Base-by-base conservation (phyloP, 2,329 filamentous ascomycete genomes). In the Aureobasidium sp. region DNA sequence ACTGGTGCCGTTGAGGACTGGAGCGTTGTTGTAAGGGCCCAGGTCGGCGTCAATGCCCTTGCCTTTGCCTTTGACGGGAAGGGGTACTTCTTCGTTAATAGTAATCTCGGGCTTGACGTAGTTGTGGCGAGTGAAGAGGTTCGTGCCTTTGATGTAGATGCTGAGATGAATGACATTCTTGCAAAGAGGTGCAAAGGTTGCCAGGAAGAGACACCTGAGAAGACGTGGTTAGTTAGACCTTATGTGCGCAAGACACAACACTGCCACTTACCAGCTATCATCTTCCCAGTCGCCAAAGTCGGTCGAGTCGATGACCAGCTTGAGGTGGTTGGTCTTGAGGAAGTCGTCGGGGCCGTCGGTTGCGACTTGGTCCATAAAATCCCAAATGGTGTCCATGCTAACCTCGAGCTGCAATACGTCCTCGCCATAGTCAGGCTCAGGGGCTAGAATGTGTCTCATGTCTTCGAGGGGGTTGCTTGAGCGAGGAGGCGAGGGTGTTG, bases 81-180 rank as follows among this genome's bases (percentile, higher is more conserved):
- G 11, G 9, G 31, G 31, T 0, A 53, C 49, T 14, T 36, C 34
- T 25, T 45, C 34, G 1, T 36, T 11, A 5, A 20, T 34, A n/a
- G 5, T 2, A 3, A 63, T 37, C 15, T 41, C 17, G 6, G 62
- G 62, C 41, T 60, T 63, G 31, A 52, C 39, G 39, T 55, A 63
- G 41, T 63, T 60, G 62, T 52, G 2, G 41, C 55, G 53, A 22
- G 62, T 63, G 48, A 63, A 63, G 20, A 60, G 17, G 2, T 17
- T 22, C 11, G 22, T 41, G 25, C 62, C 62, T 17, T 25, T 34
- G 48, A 63, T 55, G 27, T n/a, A 14, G 22, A 63, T 59, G 5
- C 37, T 51, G 20, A 63, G 39, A n/a, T 60, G 55, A 5, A n/a
- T 22, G 31, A 63, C 47, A 5, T 55, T 59, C 5, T 37, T n/a